Evolutionary conservation across 805 yeast species (phyloP), one percentile per base, ranked within the genome.

Genomic region (Soucietia sequanensis): DNA sequence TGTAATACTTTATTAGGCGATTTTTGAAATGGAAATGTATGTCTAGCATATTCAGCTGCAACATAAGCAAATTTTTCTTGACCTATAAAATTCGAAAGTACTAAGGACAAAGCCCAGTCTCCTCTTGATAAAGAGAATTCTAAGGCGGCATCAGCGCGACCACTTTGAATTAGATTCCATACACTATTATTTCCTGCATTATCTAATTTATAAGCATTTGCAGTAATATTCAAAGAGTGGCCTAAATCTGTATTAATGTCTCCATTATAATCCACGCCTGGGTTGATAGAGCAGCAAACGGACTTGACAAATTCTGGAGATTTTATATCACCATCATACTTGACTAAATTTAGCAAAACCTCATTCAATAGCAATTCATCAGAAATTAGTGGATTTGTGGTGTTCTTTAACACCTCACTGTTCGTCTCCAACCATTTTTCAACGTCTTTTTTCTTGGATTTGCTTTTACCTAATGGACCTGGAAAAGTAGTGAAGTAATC

Each of bases 61-160:
- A 82, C 73, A 22, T 62, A 60, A 4, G 75, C 58, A 75, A 84
- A 81, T 24, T 69, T 67, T 3, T 77, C 80, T 14, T 76, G 74
- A 2, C 93, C 83, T 18, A 78, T 62, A 12, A 86, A 56, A 40
- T 81, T 74, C 1, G 95, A 80, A 32, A 90, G 64, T 20, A 88
- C 54, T 35, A 91, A 59, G 0, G 96, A 84, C 56, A 89, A 67
- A 0, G 91, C 80, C 83, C 86, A 90, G 44, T 86, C 85, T 7
- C 78, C 74, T 34, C 76, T 74, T 2, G 72, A 65, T 13, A 89
- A 54, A 1, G 93, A 80, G 35, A 69, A 62, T 16, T 72, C 66
- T 31, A 89, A 58, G 0, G 96, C 96, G 4, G 69, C 73, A 10
- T 75, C 77, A 16, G 80, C 75, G 37, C 81, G 70, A 1, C 96